A percentile compares a stretch with the other conserved stretches of the same genome.
Conservation (phyloP, 2,329 filamentous ascomycete species). For the Nemania diffusa region DNA sequence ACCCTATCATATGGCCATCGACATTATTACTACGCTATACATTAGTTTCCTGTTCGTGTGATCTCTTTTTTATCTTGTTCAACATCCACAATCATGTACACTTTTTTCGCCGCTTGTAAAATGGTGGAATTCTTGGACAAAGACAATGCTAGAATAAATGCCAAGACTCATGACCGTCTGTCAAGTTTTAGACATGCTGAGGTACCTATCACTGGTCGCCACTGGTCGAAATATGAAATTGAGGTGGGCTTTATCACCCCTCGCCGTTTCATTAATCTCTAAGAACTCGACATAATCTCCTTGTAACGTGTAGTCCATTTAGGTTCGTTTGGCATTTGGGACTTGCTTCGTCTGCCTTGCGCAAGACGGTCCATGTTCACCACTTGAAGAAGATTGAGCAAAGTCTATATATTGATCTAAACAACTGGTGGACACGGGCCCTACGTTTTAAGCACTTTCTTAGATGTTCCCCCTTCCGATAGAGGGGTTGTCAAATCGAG, state of each 20-base stretch:
- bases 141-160: background rate
- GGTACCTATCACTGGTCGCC: background rate
- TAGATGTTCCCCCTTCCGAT: background rate
- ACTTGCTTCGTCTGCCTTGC: background rate
- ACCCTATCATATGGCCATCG: constrained; percentile 1
- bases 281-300: constrained; percentile 16
- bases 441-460: background rate
- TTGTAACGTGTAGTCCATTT: background rate
- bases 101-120: background rate
- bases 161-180: background rate
- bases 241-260: constrained; percentile 11
- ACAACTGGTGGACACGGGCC: background rate
- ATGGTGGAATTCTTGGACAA: background rate
- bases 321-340: background rate
- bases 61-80: background rate
- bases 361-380: background rate
- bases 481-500: constrained; percentile 20
- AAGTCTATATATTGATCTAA: background rate
- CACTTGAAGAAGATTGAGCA: background rate
- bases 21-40: constrained; percentile 17
- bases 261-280: constrained; percentile 23
- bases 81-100: background rate
- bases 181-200: background rate
- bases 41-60: background rate
- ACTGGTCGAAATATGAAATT: constrained; percentile 14